Conservation (phyloP, 345 rosid genomes). For the Syzygium jambos region DNA sequence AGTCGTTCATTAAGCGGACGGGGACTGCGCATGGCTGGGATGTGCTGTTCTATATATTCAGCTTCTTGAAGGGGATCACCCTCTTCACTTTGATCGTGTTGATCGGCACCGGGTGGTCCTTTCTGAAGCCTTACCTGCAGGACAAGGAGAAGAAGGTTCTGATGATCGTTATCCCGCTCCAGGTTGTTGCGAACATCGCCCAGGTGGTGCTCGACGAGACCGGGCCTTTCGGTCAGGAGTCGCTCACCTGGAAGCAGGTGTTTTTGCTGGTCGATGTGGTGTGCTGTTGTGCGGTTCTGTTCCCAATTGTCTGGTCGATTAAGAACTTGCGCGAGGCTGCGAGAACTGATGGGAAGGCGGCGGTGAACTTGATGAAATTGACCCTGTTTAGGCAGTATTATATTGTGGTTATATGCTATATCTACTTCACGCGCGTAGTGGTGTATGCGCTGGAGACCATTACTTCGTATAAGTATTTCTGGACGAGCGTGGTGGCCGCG, state of each 20-base stretch:
- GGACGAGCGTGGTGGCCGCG: conserved; percentile 89
- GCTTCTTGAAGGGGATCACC: conserved; percentile 82
- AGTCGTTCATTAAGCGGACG: conserved; percentile 71
- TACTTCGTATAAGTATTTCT: conserved; percentile 75
- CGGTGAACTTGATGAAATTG: conserved; percentile 83
- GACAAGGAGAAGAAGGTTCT: conserved; percentile 94
- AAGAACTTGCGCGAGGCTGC: conserved; percentile 96
- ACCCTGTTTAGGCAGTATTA: conserved; percentile 94
- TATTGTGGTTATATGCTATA: conserved; percentile 89
- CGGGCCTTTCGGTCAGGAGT: conserved; percentile 68
- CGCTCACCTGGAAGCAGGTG: conserved; percentile 85
- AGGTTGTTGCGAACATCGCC: conserved; percentile 87
- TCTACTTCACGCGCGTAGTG: conserved; percentile 89
- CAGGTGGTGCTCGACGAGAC: conserved; percentile 91
- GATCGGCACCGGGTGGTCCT: conserved; percentile 97
- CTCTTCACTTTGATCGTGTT: conserved; percentile 85
- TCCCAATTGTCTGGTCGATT: conserved; percentile 96
- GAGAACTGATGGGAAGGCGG: conserved; percentile 89
- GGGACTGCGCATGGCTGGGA: conserved; percentile 99
- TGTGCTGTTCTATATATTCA: conserved; percentile 84
- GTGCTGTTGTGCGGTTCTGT: conserved; percentile 89
- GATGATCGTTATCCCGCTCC: conserved; percentile 94
- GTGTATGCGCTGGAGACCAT: conserved; percentile 86
- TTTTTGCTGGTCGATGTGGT: conserved; percentile 89
- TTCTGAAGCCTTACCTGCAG: conserved; percentile 92